Conservation (phyloP, 371 early-diverging fungal species). For the Mucor piriformis region DNA sequence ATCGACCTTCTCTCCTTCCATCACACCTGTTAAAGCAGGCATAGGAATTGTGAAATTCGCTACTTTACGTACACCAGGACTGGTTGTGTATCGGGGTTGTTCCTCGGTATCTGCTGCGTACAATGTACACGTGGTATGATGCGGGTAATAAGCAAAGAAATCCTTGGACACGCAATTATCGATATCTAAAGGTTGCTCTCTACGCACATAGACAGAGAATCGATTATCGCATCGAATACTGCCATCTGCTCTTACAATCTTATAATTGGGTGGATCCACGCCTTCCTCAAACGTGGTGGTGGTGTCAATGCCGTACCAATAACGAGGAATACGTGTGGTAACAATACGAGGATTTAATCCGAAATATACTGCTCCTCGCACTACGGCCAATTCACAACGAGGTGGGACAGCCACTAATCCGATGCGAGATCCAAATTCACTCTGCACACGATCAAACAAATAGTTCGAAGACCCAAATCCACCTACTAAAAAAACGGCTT, state of each 20-base stretch:
- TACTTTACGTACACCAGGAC: slow-evolving; percentile 53
- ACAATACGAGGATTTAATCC: slow-evolving; percentile 59
- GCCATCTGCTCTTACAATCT: slow-evolving; percentile 52
- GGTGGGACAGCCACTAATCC: slow-evolving; percentile 55
- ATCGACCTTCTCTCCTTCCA: slow-evolving; percentile 57
- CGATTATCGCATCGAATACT: slow-evolving; percentile 54
- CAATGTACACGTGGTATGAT: slow-evolving; percentile 54
- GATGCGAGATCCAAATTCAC: slow-evolving; percentile 43
- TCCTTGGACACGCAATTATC: slow-evolving; percentile 37
- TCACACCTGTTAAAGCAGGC: slow-evolving; percentile 54
- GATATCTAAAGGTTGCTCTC: slow-evolving; percentile 42
- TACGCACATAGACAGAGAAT: slow-evolving; percentile 50
- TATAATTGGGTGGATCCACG: slow-evolving; percentile 53
- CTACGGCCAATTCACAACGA: slow-evolving; percentile 56
- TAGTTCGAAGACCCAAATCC: slow-evolving; percentile 68
- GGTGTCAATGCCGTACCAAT: slow-evolving; percentile 67
- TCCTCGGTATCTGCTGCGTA: slow-evolving; percentile 58
- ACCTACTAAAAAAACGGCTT: slow-evolving; percentile 63
- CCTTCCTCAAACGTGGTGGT: slow-evolving; percentile 59
- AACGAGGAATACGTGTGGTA: slow-evolving; percentile 61
- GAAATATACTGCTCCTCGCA: slow-evolving; percentile 60
- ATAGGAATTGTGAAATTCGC: slow-evolving; percentile 59
- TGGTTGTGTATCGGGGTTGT: slow-evolving; percentile 50
- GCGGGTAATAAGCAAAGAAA: slow-evolving; percentile 54
- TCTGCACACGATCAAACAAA: slow-evolving; percentile 52